Conservation (phyloP, 805 yeast species). For the Komagataella pastoris region DNA sequence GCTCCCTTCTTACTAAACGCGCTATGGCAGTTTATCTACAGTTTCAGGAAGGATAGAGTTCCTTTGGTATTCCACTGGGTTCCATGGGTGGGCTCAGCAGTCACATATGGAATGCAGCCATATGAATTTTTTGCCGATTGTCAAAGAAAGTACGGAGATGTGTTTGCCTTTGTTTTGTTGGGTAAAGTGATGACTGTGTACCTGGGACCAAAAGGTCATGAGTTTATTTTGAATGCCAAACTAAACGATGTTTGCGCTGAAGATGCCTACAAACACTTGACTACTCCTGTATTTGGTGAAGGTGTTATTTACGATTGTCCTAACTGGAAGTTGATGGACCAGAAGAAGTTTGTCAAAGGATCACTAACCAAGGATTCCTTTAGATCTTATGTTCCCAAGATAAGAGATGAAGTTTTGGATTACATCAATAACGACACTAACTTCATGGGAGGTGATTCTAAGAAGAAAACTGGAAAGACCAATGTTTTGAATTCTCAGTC, state of each 20-base stretch:
- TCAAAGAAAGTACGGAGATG: slow-evolving; percentile 80
- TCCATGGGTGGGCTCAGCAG: slow-evolving; percentile 93
- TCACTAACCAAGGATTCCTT: slow-evolving; percentile 83
- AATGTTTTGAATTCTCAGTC: slow-evolving; percentile 80
- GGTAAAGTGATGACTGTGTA: slow-evolving; percentile 94
- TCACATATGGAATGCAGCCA: slow-evolving; percentile 84
- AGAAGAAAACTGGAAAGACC: slow-evolving; percentile 28
- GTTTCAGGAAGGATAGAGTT: slow-evolving; percentile 68
- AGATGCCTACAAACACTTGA: slow-evolving; percentile 87
- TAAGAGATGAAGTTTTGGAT: slow-evolving; percentile 59
- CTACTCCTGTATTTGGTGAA: slow-evolving; percentile 98
- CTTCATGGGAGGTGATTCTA: slow-evolving; percentile 23
- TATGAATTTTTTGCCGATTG: slow-evolving; percentile 76
- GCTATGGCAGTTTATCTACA: slow-evolving; percentile 53
- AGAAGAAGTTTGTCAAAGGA: slow-evolving; percentile 88
- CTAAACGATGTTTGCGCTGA: slow-evolving; percentile 87
- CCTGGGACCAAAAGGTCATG: slow-evolving; percentile 96
- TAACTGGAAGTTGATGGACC: slow-evolving; percentile 90
- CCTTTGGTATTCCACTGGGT: slow-evolving; percentile 88
- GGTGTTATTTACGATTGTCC: slow-evolving; percentile 98
- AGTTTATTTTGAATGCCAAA: slow-evolving; percentile 86
- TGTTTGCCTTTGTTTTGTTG: slow-evolving; percentile 76
- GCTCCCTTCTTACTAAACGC: slow-evolving; percentile 56
- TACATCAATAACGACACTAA: slow-evolving; percentile 44
- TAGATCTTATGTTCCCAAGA: slow-evolving; percentile 75